Base-by-base conservation (phyloP, 1,284 basidiomycete genomes). In the Puccinia triticina region DNA sequence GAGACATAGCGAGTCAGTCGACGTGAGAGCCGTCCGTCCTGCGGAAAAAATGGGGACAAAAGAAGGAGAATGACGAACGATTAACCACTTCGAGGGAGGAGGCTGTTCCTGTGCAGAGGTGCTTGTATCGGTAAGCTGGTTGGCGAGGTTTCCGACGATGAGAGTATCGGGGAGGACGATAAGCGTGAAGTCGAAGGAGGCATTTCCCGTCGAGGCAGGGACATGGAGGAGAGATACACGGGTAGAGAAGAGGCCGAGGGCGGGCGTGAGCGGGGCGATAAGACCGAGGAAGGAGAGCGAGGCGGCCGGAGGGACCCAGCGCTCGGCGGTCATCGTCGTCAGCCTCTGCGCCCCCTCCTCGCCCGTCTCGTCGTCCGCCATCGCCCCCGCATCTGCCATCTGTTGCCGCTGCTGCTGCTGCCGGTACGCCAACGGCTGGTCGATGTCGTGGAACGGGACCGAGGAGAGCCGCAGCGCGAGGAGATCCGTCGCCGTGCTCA, bases 401-500 rank as follows among this genome's bases (percentile, higher is more conserved):
- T n/a, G 18, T 46, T 73, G 57, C 32, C 23, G 43, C 26, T 7
- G 48, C 26, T 2, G 11, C 10, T 64, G 61, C 11, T 64, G 11
- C 55, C 26, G 57, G 29, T 46, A n/a, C n/a, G n/a, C n/a, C n/a
- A n/a, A n/a, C n/a, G n/a, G n/a, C n/a, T n/a, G n/a, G n/a, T n/a
- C 18, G 37, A 34, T 48, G 26, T 76, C 74, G 59, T 76, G 53
- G 74, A 76, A 76, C 11, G 74, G 74, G 4, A 76, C 74, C 12
- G 74, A 34, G 5, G 74, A 76, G 12, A 76, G 43, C 2, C 74
- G 74, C 16, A 76, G 57, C 7, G 74, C 74, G 37, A 76, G 57
- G 8, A 76, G 18, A 32, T 76, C 74, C 8, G 43, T 76, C 57
- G 26, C 55, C n/a, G 69, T 18, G 64, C 21, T 29, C 61, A 66